Evolutionary conservation across 2,329 filamentous ascomycete species (phyloP), one percentile per base, ranked within the genome.

Genomic region (Simplicillium sp.): DNA sequence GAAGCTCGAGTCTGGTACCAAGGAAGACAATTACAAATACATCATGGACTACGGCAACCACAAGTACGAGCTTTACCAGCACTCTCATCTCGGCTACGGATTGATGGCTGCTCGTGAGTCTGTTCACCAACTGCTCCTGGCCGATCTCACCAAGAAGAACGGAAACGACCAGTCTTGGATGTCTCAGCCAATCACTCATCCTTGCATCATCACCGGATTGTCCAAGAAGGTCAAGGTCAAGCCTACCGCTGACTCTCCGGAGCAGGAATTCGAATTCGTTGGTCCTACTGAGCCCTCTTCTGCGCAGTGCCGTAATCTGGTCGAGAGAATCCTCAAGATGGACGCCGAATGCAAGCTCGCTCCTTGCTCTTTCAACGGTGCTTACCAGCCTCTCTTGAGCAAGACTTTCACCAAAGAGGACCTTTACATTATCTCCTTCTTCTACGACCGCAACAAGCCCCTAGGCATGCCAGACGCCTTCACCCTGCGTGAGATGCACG

Each of bases 381-480:
- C 98, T 25, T 87, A 98, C 66, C 92, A 98, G 64, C 92, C 92
- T 9, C 82, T 84, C 16, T 74, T 98, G 37, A 81, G 80, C 51
- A 94, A 95, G 73, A 98, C 92, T 0, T 98, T 98, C 55, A 70
- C 86, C 18, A 76, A 75, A 47, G 90, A 97, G 64, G 89, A 96
- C 54, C 79, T 97, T 32, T 98, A 90, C 67, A 87, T 97, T 52
- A 90, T 98, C 66, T 94, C 87, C 25, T 98, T 94, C 75, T 98
- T 98, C 67, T 96, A 84, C 67, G 92, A 98, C 70, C 89, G 94
- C 54, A 94, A 86, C 17, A 77, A 86, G 60, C 87, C 88, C 4
- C 78, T 98, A 11, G 94, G 94, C 50, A 97, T 98, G 88, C 92
- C 94, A n/a, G 88, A 95, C 50, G 89, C 85, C 6, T 98, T 97